phyloP scores from a whole-genome alignment of 352 stramenopile genomes.

The Pseudoperonospora humuli region DNA sequence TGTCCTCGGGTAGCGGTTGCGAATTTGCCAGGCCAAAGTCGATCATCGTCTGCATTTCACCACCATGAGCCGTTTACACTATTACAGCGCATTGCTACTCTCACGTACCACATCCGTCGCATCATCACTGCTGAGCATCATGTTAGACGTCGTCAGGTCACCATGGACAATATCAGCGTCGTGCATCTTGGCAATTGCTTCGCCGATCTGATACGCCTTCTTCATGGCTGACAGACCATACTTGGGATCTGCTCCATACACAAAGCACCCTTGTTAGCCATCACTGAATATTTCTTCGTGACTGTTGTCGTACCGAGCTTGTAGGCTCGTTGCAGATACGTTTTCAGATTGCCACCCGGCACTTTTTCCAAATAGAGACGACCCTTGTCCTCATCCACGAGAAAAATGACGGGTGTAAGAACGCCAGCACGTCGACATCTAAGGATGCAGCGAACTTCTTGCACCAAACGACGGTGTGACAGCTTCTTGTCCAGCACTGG shows the following conservation, averaged over 20 bases:
- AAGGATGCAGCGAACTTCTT: conserved; percentile 76
- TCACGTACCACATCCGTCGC: conserved; percentile 50
- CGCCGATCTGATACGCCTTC: conserved; percentile 80
- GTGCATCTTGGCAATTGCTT: conserved; percentile 88
- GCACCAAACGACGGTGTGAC: conserved; percentile 66
- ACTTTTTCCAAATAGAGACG: conserved; percentile 71
- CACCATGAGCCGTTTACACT: neutral
- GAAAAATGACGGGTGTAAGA: conserved; percentile 62
- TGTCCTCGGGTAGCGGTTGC: conserved; percentile 83
- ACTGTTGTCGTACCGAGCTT: conserved; percentile 28
- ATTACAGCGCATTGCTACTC: too few species aligned
- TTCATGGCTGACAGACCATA: conserved; percentile 48
- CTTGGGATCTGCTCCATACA: conserved; percentile 26
- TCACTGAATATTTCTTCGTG: neutral
- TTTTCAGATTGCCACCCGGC: conserved; percentile 58
- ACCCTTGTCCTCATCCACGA: conserved; percentile 69
- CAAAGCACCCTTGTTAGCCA: neutral
- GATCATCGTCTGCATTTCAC: conserved; percentile 55
- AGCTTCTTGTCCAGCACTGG: conserved; percentile 74
- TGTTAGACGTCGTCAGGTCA: conserved; percentile 92
- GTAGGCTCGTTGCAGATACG: conserved; percentile 52
- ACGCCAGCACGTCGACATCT: conserved; percentile 73
- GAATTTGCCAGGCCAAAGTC: conserved; percentile 83
- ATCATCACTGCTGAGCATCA: conserved; percentile 81
- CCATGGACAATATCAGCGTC: conserved; percentile 89